Base-by-base conservation (phyloP, 768 basidiomycete species). In the Tulasnella sp. region DNA sequence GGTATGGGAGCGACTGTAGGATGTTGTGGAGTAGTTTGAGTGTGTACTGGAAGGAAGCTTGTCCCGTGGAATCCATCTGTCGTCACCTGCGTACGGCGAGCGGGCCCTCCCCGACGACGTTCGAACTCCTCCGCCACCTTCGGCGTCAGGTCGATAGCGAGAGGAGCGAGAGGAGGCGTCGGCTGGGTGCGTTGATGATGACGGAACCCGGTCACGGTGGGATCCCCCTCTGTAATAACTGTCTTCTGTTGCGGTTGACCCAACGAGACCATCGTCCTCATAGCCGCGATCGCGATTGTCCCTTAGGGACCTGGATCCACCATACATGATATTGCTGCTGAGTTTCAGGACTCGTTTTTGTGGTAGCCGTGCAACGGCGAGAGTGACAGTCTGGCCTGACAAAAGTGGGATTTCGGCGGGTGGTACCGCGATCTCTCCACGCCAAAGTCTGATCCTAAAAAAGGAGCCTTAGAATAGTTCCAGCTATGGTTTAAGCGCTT, bases 11-110 rank as follows among this genome's bases (percentile, higher is more conserved):
- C 53, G 53, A 26, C 41, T 43, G 32, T 55, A 55, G n/a, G 53
- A 38, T 43, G 41, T 8, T 19, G 53, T 26, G 41, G 53, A 41
- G 41, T 55, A 42, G 27, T 43, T 38, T 19, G 53, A n/a, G 53
- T 38, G 41, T 43, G 53, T 21, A n/a, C 21, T 26, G 41, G 53
- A 19, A n/a, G 42, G n/a, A 17, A 38, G 24, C 41, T 32, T 19
- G n/a, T 55, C 53, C 41, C 53, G 53, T 41, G 53, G 38, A 23
- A 26, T 26, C 53, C 53, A 55, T 19, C 53, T 32, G 23, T 55
- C 53, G 30, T 55, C 53, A 27, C 32, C 24, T 26, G 53, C 13
- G n/a, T 55, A 55, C 13, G 53, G 53, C 41, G 53, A 55, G 21
- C 53, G 29, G n/a, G 53, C 53, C 30, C 53, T 29, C 21, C 32